phyloP scores from a whole-genome alignment of 306 rosid genomes.

The Acacia melanoxylon region DNA sequence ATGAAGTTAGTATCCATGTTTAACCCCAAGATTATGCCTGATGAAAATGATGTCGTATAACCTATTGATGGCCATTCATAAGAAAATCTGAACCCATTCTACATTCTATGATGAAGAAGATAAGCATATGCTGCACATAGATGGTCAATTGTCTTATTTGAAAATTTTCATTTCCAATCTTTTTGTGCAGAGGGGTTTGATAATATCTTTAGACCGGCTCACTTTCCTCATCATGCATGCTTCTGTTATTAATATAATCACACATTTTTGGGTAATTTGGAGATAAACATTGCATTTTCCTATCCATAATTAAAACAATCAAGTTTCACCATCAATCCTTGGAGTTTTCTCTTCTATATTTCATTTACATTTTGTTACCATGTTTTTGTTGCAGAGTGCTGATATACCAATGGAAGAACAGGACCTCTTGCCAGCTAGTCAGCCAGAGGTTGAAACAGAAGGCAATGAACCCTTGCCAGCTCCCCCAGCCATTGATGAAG shows the following conservation, averaged over 20 bases:
- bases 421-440: constrained; percentile 62
- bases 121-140: background rate
- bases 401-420: constrained; percentile 64
- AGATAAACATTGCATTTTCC: constrained; percentile 20
- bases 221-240: background rate
- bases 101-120: background rate
- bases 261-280: constrained; percentile 1
- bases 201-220: background rate
- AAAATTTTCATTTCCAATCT: constrained; percentile 8
- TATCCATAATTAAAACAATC: constrained; percentile 4
- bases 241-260: background rate
- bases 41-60: constrained; percentile 14
- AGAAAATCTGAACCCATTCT: constrained; percentile 26
- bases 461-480: constrained; percentile 74
- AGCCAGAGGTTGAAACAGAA: constrained; percentile 50
- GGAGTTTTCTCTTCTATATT: constrained; percentile 17
- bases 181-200: constrained; percentile 22
- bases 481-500: constrained; percentile 81
- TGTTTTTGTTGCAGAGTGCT: constrained; percentile 62
- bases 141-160: constrained; percentile 9
- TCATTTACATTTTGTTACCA: background rate
- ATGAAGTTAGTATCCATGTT: constrained; percentile 73
- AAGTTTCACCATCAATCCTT: background rate
- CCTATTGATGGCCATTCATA: constrained; percentile 15
- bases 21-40: constrained; percentile 21